Base-by-base conservation (phyloP, 2,329 filamentous ascomycete species). In the Piedraia hortae region DNA sequence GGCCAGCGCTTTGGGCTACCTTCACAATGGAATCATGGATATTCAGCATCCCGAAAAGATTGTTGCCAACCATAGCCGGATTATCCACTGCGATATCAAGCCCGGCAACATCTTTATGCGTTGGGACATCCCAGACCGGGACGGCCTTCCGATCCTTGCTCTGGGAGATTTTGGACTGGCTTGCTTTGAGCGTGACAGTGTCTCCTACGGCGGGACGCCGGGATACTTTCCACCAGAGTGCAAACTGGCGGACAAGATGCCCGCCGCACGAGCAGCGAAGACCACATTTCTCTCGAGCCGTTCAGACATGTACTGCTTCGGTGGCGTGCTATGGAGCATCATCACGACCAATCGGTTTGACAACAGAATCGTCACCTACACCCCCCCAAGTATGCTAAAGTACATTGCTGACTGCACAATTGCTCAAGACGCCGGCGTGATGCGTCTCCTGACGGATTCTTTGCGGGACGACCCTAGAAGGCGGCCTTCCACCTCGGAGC, bases 271-370 rank as follows among this genome's bases (percentile, higher is more conserved):
- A 26, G 35, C 19, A 35, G 28, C 9, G 18, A 19, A 10, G 31
- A 26, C 1, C 21, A 27, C 11, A n/a, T n/a, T n/a, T n/a, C n/a
- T n/a, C n/a, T n/a, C n/a, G n/a, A n/a, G n/a, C n/a, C n/a, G n/a
- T n/a, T n/a, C n/a, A n/a, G 36, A 38, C 19, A 29, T 40, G 14
- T 40, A 34, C 16, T 22, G 25, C 10, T 29, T 39, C 14, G 37
- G 31, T 3, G 25, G 29, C 10, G 31, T 31, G 9, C 26, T 40
- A 8, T 33, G 27, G 15, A 20, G 28, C 12, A 24, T 39, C 5
- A 22, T 33, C 14, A 27, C 25, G 14, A 10, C 21, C 2, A 9
- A 12, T 5, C 7, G n/a, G 2, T 27, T 24, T 14, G 19, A 27
- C 15, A 24, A 24, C 10, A n/a, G n/a, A n/a, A n/a, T n/a, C n/a